Conservation (phyloP, 1,139 yeast genomes). For the Zygotorulaspora mrakii region DNA sequence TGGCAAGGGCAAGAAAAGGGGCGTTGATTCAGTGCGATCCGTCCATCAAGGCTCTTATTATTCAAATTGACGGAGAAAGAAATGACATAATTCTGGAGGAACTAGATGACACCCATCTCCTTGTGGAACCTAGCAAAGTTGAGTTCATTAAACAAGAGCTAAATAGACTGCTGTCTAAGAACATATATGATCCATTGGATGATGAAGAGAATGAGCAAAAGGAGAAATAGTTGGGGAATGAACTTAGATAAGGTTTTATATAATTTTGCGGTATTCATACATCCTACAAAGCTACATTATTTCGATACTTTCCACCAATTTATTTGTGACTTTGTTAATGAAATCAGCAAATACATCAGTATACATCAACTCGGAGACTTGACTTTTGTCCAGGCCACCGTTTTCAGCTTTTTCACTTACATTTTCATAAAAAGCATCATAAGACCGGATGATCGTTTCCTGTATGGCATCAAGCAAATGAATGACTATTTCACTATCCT, state of each 20-base stretch:
- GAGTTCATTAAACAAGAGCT: slow-evolving; percentile 73
- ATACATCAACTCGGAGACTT: slow-evolving; percentile 27
- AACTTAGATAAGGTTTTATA: neutral
- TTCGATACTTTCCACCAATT: slow-evolving; percentile 9
- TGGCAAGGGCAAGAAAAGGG: slow-evolving; percentile 40
- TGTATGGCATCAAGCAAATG: slow-evolving; percentile 58
- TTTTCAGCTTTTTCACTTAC: slow-evolving; percentile 30
- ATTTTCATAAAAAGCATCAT: slow-evolving; percentile 43
- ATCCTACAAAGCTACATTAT: neutral
- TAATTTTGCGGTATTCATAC: too few relatives aligned
- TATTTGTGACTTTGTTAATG: slow-evolving; percentile 19
- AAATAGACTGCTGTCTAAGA: slow-evolving; percentile 69
- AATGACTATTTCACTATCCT: slow-evolving; percentile 45
- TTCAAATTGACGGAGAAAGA: slow-evolving; percentile 66
- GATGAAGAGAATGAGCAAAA: slow-evolving; percentile 47
- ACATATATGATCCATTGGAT: slow-evolving; percentile 79
- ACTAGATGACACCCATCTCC: slow-evolving; percentile 82
- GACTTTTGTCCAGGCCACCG: slow-evolving; percentile 26
- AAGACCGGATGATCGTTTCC: slow-evolving; percentile 49
- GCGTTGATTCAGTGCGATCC: slow-evolving; percentile 65
- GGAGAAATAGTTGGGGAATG: neutral
- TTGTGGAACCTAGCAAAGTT: slow-evolving; percentile 74
- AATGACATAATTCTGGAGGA: slow-evolving; percentile 76
- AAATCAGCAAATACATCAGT: slow-evolving; percentile 28
- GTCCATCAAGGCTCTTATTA: slow-evolving; percentile 78